These are phyloP conservation scores for Geranomyces michiganensis DNA, from an alignment of 192 early-diverging fungal genomes.

Conservation along the genomic window DNA sequence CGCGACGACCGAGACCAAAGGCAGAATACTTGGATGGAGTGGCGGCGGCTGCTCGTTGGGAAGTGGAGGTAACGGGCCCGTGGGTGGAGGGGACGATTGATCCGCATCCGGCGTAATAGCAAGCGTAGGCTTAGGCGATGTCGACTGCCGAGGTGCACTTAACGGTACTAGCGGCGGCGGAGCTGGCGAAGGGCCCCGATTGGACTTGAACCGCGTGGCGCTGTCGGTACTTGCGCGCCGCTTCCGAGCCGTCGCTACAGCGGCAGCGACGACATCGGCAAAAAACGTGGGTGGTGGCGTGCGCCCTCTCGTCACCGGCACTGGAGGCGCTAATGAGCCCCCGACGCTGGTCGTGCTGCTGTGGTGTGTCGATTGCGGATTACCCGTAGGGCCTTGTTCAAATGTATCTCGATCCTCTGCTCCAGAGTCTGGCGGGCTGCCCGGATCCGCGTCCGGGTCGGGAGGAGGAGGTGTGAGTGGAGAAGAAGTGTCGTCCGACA, in stretches of 20 bases:
- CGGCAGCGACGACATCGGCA: not conserved
- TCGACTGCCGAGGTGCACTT: too few relatives aligned
- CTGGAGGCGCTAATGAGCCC: not conserved
- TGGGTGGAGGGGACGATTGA: too few relatives aligned
- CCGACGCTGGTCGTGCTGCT: too few relatives aligned
- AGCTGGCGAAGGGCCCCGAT: too few relatives aligned
- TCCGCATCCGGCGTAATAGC: too few relatives aligned
- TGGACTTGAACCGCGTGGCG: not conserved
- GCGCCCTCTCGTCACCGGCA: not conserved
- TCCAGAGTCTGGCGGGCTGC: not conserved
- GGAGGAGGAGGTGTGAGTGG: not conserved
- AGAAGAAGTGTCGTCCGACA: not conserved
- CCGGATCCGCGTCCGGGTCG: not conserved
- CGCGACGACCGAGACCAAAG: not conserved
- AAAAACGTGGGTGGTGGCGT: not conserved
- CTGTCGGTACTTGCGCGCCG: conserved; percentile 1
- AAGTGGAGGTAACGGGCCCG: too few relatives aligned
- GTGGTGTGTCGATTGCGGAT: too few relatives aligned
- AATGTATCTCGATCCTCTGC: conserved; percentile 3
- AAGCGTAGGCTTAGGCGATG: too few relatives aligned
- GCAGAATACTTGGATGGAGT: not conserved
- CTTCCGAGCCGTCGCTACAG: not conserved
- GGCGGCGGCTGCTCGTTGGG: not conserved
- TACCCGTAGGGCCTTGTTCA: too few relatives aligned
- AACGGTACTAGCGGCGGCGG: too few relatives aligned